phyloP scores from a whole-genome alignment of 2,329 filamentous ascomycete genomes.

The Allantophomopsis cytisporea region DNA sequence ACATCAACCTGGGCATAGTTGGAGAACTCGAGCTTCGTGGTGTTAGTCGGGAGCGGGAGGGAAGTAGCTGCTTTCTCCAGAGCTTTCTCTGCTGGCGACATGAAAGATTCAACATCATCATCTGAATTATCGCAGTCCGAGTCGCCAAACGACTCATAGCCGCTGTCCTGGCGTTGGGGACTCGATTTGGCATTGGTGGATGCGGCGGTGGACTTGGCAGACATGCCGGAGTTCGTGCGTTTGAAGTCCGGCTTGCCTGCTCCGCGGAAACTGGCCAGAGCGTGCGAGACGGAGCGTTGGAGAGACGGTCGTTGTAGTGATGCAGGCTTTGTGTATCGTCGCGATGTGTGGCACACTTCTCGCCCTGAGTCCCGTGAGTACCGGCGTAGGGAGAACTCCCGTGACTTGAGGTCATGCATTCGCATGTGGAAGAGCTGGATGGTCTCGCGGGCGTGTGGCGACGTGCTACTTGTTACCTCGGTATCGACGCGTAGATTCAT shows the following conservation, averaged over 20 bases:
- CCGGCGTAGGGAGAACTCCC: constrained; percentile 80
- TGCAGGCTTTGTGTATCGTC: constrained; percentile 48
- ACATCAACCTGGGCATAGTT: constrained; percentile 93
- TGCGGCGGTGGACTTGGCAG: constrained; percentile 1
- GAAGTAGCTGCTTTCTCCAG: constrained; percentile 11
- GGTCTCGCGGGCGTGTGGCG: constrained; percentile 45
- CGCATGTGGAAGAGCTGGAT: constrained; percentile 79
- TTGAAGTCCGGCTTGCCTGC: constrained; percentile 36
- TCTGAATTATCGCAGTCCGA: constrained; percentile 19
- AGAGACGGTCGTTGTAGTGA: constrained; percentile 20
- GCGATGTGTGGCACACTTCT: constrained; percentile 77
- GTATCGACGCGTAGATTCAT: constrained; percentile 93
- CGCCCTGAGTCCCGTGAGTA: constrained; percentile 89
- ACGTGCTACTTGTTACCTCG: constrained; percentile 36
- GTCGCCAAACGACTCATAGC: constrained; percentile 35
- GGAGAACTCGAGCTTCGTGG: constrained; percentile 83
- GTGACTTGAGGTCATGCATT: constrained; percentile 79
- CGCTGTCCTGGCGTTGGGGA: constrained; percentile 31
- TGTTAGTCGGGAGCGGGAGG: constrained; percentile 47
- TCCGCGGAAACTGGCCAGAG: constrained; percentile 18
- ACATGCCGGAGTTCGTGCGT: constrained; percentile 11
- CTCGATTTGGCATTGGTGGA: constrained; percentile 1
- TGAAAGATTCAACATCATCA: constrained; percentile 12
- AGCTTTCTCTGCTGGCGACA: constrained; percentile 4
- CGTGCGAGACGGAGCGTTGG: constrained; percentile 45